These are phyloP conservation scores for Trichoderma sp. DNA, from an alignment of 2,329 filamentous ascomycete species.

Conservation along the genomic window DNA sequence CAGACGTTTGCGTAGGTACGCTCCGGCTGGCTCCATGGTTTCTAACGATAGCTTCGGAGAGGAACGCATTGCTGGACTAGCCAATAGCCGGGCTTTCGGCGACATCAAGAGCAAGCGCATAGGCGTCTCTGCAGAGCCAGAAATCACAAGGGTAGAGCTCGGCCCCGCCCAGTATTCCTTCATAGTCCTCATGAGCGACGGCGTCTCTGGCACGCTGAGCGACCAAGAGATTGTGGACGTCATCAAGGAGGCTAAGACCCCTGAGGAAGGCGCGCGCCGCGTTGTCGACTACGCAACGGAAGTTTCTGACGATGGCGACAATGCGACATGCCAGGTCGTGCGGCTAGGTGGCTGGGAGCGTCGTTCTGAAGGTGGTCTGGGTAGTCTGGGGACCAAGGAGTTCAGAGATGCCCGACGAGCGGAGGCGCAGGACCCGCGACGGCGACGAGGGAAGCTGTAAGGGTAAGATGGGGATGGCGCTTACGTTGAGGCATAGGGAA, in stretches of 20 bases:
- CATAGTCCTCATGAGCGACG: slow-evolving; percentile 83
- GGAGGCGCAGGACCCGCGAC: slow-evolving; percentile 77
- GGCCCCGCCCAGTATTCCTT: slow-evolving; percentile 84
- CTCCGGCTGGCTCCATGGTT: slow-evolving; percentile 71
- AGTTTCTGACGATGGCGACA: slow-evolving; percentile 66
- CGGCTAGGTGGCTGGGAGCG: slow-evolving; percentile 68
- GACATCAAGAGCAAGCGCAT: slow-evolving; percentile 90
- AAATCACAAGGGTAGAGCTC: slow-evolving; percentile 77
- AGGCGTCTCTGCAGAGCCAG: slow-evolving; percentile 90
- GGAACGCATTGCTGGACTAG: slow-evolving; percentile 88
- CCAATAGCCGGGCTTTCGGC: slow-evolving; percentile 91
- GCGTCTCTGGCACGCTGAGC: slow-evolving; percentile 77
- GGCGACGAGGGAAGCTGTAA: slow-evolving; percentile 48
- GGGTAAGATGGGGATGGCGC: neutral
- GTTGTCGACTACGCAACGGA: slow-evolving; percentile 89
- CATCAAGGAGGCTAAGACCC: slow-evolving; percentile 88
- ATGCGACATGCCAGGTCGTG: slow-evolving; percentile 67
- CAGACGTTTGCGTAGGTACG: slow-evolving; percentile 78
- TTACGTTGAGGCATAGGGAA: neutral
- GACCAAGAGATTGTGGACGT: slow-evolving; percentile 98
- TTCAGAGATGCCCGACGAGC: slow-evolving; percentile 77
- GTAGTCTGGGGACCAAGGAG: slow-evolving; percentile 89
- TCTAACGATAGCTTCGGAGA: slow-evolving; percentile 92
- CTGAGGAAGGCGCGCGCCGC: slow-evolving; percentile 75
- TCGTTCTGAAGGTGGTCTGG: slow-evolving; percentile 78